Evolutionary conservation across 2,329 filamentous ascomycete species (phyloP).

Genomic region (Orbilia oligospora): DNA sequence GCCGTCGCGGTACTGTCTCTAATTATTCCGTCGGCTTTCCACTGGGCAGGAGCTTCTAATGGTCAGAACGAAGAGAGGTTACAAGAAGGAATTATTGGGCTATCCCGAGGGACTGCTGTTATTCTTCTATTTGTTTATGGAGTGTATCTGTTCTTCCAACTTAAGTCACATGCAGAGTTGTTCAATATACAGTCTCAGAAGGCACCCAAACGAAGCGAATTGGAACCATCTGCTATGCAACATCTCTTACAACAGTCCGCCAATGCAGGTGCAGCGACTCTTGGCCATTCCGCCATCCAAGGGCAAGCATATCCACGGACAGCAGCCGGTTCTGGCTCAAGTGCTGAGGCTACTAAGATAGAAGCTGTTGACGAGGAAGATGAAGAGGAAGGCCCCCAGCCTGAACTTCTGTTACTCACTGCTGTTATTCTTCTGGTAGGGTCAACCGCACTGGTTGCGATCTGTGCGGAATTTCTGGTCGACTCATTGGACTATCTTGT

Average conservation of each 20-base stretch:
- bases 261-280: constrained; percentile 41
- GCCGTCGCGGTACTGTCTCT: constrained; percentile 83
- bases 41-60: constrained; percentile 70
- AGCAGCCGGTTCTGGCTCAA: constrained; percentile 24
- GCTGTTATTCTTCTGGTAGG: constrained; percentile 79
- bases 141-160: constrained; percentile 89
- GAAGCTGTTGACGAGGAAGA: constrained; percentile 66
- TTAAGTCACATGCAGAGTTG: constrained; percentile 84
- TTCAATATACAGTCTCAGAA: constrained; percentile 87
- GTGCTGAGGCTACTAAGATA: constrained; percentile 59
- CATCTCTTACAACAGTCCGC: constrained; percentile 53
- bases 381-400: constrained; percentile 80
- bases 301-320: constrained; percentile 40
- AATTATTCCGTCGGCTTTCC: constrained; percentile 91
- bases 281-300: constrained; percentile 39
- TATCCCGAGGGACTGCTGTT: constrained; percentile 81
- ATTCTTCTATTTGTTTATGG: constrained; percentile 87
- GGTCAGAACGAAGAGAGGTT: constrained; percentile 65
- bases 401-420: constrained; percentile 79
- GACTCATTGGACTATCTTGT: constrained; percentile 73
- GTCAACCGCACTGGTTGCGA: constrained; percentile 83
- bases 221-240: constrained; percentile 55
- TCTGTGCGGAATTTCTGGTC: constrained; percentile 76
- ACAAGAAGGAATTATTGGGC: constrained; percentile 72
- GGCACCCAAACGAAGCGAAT: constrained; percentile 72